phyloP scores from a whole-genome alignment of 2,329 filamentous ascomycete genomes.

The Nemania bipapillata region DNA sequence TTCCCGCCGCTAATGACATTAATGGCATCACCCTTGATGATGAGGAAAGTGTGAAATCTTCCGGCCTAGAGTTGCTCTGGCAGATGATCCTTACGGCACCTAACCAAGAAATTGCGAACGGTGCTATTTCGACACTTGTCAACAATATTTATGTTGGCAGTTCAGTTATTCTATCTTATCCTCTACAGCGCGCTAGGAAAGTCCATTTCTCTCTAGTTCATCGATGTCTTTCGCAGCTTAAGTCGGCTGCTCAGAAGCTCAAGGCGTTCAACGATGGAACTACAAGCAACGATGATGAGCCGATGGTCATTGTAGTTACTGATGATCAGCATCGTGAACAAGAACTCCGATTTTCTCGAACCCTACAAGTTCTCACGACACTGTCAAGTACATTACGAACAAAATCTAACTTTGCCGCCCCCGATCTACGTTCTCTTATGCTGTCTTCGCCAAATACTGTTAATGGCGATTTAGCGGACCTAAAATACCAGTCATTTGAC shows the following conservation, averaged over 20 bases:
- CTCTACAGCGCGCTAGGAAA: slow-evolving; percentile 62
- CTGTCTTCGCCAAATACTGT: slow-evolving; percentile 62
- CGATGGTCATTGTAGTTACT: slow-evolving; percentile 63
- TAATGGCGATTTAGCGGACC: slow-evolving; percentile 71
- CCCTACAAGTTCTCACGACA: slow-evolving; percentile 73
- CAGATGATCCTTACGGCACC: slow-evolving; percentile 78
- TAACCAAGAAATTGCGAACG: slow-evolving; percentile 70
- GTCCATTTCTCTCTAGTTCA: slow-evolving; percentile 77
- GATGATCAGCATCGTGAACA: slow-evolving; percentile 64
- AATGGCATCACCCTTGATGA: slow-evolving; percentile 62
- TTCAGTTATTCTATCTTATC: slow-evolving; percentile 61
- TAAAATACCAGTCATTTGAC: slow-evolving; percentile 80
- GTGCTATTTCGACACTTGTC: slow-evolving; percentile 76
- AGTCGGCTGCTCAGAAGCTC: slow-evolving; percentile 68
- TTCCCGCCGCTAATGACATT: slow-evolving; percentile 59
- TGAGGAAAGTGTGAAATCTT: slow-evolving; percentile 62
- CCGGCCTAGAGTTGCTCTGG: slow-evolving; percentile 80
- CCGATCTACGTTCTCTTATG: slow-evolving; percentile 66
- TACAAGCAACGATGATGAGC: slow-evolving; percentile 60
- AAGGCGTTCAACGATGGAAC: slow-evolving; percentile 60
- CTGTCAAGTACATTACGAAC: slow-evolving; percentile 74
- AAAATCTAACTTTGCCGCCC: slow-evolving; percentile 68
- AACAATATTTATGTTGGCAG: slow-evolving; percentile 74
- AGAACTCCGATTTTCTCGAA: slow-evolving; percentile 73
- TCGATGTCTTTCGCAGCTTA: slow-evolving; percentile 77